Evolutionary conservation across 2,329 filamentous ascomycete species (phyloP), one percentile per base, ranked within the genome.

Genomic region (Apiospora koreana): DNA sequence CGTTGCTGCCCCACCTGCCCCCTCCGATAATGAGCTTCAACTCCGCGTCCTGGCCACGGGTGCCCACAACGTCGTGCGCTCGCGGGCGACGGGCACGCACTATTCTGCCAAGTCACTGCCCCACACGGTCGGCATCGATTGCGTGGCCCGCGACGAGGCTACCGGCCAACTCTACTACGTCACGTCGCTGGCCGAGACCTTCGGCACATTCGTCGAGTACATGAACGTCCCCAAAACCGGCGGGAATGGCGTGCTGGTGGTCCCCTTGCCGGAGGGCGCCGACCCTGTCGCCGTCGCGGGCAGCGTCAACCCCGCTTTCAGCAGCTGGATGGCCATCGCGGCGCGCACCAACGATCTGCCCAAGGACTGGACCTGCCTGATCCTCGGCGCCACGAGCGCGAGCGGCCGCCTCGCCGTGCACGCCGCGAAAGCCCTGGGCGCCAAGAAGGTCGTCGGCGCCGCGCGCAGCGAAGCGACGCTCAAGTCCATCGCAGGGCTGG

Each of bases 241-340:
- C 3, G 76, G 77, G n/a, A 76, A 81, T 35, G 68, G 72, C 0
- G 79, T 81, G 1, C 80, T 81, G 2, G 69, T 90, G 1, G 79
- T 81, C 1, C 80, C 81, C 2, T 70, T 90, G 1, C 85, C 85
- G 0, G 79, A 80, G 0, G 81, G 79, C 5, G 81, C 85, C 10
- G 85, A 89, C 73, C 80, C 84, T 0, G 77, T 84, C 1, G 80
- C 84, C 38, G 82, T 87, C n/a, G 88, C 88, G 0, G 86, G 83
- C 0, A 79, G 86, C 68, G 80, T 85, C 48, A 90, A 90, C 72
- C 87, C 87, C 0, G 86, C 84, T 35, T 83, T 88, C 81, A 85
- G 83, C 68, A 84, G 83, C 50, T 90, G 87, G 87, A 88, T 90
- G 86, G 87, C 86, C 5, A 78, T 90, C 45, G 81, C 79, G 28